Evolutionary conservation across 768 basidiomycete species (phyloP), one percentile per base, ranked within the genome.

Genomic region (Suillus subalutaceus): DNA sequence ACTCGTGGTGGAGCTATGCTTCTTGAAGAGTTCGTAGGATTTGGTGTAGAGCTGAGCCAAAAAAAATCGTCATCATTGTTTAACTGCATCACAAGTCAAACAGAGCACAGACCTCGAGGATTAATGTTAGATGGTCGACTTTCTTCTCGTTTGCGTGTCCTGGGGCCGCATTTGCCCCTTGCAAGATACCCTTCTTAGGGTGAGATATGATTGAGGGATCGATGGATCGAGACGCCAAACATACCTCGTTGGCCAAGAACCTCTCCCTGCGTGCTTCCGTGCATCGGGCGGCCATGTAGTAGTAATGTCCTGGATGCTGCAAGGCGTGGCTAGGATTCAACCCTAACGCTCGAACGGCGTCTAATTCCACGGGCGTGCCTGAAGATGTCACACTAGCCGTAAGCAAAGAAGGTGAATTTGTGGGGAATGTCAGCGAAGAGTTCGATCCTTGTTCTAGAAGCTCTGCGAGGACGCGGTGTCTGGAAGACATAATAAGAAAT

Each of bases 11-110:
- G 85, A 77, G 52, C 80, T 82, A 72, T 92, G 86, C 70, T 88
- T 90, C 80, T 97, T 98, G 82, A 97, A 94, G 13, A 95, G 75
- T 70, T 97, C 94, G 77, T 99, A 99, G 2, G 97, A 84, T 73
- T 96, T 95, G 8, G 94, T 97, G 74, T 95, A 96, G 2, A 99
- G 84, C 94, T 96, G 63, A 55, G 41, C n/a, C 20, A 4, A 50
- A 38, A 67, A 65, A 53, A 57, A 53, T 66, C n/a, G 40, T 12
- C 13, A 59, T 23, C 26, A 63, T 30, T 59, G 53, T 72, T 35
- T 66, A 23, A 38, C 10, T 62, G 16, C 3, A 32, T 30, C 1
- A 23, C 12, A 41, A 32, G 61, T 30, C 13, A 62, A 16, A 32
- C 44, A 46, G 23, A 40, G 7, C 12, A 69, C 79, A 57, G 64